Conservation (phyloP, 305 asterid genomes). For the Rubia balearica region DNA sequence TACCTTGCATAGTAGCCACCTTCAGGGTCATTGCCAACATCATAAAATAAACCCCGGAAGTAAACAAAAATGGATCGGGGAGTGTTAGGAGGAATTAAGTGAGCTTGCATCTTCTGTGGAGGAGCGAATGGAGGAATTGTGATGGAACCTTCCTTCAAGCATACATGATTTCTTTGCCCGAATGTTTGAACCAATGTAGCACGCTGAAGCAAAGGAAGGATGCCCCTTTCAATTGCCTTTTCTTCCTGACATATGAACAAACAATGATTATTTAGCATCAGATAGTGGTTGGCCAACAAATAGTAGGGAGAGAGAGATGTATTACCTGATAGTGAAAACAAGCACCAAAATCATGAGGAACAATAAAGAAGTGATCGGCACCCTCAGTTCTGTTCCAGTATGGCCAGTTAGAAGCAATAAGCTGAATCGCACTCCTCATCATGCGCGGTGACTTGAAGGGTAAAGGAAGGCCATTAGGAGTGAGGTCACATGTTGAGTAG, state of each 20-base stretch:
- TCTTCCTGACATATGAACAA: constrained; percentile 44
- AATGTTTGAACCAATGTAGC: constrained; percentile 75
- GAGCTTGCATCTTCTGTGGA: constrained; percentile 72
- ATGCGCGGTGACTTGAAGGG: constrained; percentile 71
- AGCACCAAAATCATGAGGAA: constrained; percentile 86
- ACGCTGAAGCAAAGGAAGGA: constrained; percentile 56
- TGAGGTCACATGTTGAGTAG: constrained; percentile 66
- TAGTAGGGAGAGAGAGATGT: background rate
- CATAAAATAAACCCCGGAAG: constrained; percentile 66
- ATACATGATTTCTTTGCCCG: constrained; percentile 74
- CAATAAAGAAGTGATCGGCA: constrained; percentile 70
- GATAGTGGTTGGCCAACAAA: background rate
- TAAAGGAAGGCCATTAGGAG: constrained; percentile 72
- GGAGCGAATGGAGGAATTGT: constrained; percentile 85
- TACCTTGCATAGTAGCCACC: constrained; percentile 78
- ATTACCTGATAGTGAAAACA: constrained; percentile 78
- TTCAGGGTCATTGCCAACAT: constrained; percentile 58
- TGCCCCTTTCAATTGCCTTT: constrained; percentile 72
- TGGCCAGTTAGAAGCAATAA: constrained; percentile 68
- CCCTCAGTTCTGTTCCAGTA: constrained; percentile 81
- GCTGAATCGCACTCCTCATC: constrained; percentile 80
- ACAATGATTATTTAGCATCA: background rate
- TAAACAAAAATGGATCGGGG: constrained; percentile 72
- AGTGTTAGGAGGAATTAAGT: constrained; percentile 58
- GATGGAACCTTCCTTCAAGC: constrained; percentile 62